These are phyloP conservation scores for Chytridium lagenaria DNA, from an alignment of 371 early-diverging fungal genomes.

Conservation along the genomic window DNA sequence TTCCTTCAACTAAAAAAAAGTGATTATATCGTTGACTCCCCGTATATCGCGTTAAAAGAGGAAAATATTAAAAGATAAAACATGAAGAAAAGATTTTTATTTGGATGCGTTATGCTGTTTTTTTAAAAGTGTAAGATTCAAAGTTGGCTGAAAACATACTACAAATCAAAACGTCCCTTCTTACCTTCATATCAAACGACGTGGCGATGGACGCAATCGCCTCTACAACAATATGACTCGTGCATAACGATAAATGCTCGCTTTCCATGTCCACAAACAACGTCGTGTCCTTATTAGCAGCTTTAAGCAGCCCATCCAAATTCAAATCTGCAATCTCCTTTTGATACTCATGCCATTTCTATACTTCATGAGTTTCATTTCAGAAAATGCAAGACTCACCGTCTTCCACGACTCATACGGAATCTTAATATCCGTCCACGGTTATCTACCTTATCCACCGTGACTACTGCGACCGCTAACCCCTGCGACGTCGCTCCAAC, in stretches of 20 bases:
- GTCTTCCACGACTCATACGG: not conserved
- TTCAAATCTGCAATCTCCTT: not conserved
- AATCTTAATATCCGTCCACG: constrained; percentile 4
- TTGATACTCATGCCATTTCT: constrained; percentile 6
- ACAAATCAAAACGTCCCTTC: no score
- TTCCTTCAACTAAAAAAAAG: no score
- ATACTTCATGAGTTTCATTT: not conserved
- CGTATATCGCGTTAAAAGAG: no score
- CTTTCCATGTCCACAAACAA: not conserved
- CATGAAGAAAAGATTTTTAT: no score
- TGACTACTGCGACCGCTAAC: not conserved
- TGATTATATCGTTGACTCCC: no score
- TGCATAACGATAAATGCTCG: constrained; percentile 6
- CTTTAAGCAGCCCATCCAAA: not conserved
- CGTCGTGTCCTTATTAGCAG: not conserved
- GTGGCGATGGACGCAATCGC: constrained; percentile 8
- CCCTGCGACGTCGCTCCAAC: not conserved
- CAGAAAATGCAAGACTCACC: not conserved
- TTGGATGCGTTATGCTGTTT: no score
- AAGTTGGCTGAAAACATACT: no score
- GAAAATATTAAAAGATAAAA: no score
- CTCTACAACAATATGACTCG: not conserved
- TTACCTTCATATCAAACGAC: not conserved
- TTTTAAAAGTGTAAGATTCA: no score
- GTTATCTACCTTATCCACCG: constrained; percentile 14